Conservation (phyloP, 2,329 filamentous ascomycete species). For the Myriosclerotinia curreyana region DNA sequence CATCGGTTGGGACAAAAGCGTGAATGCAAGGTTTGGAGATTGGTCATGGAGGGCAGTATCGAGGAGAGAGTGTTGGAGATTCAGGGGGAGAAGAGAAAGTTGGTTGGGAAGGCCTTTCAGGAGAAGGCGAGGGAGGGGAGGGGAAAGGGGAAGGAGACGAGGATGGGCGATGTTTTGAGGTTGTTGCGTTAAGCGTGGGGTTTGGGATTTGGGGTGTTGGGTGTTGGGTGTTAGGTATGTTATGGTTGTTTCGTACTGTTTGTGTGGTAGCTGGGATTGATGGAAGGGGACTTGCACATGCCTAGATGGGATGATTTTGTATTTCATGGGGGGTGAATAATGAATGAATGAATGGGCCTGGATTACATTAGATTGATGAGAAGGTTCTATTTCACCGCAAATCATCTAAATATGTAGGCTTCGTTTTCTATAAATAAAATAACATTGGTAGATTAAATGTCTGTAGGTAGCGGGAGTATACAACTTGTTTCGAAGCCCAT, state of each 20-base stretch:
- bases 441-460: neutral
- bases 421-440: neutral
- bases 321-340: neutral
- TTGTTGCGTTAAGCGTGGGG: constrained; percentile 35
- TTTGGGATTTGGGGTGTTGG: too few species aligned
- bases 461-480: too few species aligned
- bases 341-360: neutral
- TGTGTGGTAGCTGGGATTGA: too few species aligned
- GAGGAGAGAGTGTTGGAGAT: constrained; percentile 79
- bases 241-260: neutral
- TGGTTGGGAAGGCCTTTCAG: constrained; percentile 76
- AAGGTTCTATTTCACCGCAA: neutral
- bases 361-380: neutral
- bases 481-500: too few species aligned
- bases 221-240: too few species aligned
- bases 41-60: constrained; percentile 76
- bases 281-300: neutral
- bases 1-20: constrained; percentile 81
- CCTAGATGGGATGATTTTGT: neutral
- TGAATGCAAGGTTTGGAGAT: constrained; percentile 72
- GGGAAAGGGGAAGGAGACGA: constrained; percentile 53
- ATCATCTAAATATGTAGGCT: neutral
- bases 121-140: constrained; percentile 58
- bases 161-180: constrained; percentile 54
- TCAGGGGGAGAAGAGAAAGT: constrained; percentile 72